phyloP scores from a whole-genome alignment of 1,284 basidiomycete genomes.

The Puccinia polysora region DNA sequence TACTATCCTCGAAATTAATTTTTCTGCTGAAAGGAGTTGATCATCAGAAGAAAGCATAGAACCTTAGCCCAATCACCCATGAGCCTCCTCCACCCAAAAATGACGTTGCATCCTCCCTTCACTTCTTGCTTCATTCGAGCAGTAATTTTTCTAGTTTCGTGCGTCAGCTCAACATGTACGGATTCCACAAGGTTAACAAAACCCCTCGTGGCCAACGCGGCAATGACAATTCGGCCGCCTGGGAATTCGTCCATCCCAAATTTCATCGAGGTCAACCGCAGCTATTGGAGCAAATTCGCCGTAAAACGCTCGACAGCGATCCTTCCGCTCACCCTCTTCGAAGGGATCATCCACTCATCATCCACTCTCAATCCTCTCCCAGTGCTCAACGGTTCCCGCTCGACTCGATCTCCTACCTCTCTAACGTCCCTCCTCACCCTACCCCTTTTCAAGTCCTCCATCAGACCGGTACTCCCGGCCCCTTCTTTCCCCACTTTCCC shows the following conservation, averaged over 20 bases:
- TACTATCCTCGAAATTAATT: no score
- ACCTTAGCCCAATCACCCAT: no score
- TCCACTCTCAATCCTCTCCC: constrained; percentile 19
- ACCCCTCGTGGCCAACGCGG: constrained; percentile 76
- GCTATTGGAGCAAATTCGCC: constrained; percentile 75
- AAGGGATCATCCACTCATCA: neutral
- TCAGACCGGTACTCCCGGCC: neutral
- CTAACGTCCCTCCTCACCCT: neutral
- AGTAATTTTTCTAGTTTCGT: constrained; percentile 79
- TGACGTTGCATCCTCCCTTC: no score
- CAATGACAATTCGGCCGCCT: constrained; percentile 71
- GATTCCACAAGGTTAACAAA: constrained; percentile 57
- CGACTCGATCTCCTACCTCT: neutral
- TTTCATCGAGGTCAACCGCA: constrained; percentile 75
- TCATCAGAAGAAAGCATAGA: no score
- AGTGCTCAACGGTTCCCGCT: constrained; percentile 12
- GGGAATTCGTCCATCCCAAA: constrained; percentile 84
- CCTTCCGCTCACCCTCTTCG: neutral
- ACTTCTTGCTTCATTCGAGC: no score
- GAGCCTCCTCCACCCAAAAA: no score
- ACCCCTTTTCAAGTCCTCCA: constrained; percentile 6
- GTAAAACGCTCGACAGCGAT: constrained; percentile 67
- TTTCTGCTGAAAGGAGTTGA: no score
- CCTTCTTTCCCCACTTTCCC: neutral
- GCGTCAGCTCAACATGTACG: constrained; percentile 81